phyloP scores from a whole-genome alignment of 2,329 filamentous ascomycete species.

The Colletotrichum costaricense region DNA sequence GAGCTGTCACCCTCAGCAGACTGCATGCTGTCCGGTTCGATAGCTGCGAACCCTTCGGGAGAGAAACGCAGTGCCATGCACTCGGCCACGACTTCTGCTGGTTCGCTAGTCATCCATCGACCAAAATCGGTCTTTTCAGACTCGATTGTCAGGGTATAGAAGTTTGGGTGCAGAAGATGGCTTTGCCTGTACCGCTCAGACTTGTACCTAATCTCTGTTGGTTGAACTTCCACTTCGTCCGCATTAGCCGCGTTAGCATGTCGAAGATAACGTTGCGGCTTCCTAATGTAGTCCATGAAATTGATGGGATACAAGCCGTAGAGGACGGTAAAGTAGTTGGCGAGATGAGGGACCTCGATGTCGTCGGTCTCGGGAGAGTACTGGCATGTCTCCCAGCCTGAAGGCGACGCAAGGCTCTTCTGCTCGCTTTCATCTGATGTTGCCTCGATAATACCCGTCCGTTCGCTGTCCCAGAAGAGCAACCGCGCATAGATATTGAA shows the following conservation, averaged over 20 bases:
- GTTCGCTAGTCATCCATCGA: constrained; percentile 83
- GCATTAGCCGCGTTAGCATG: constrained; percentile 76
- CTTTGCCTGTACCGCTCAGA: constrained; percentile 80
- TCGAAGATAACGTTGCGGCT: constrained; percentile 82
- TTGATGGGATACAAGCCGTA: constrained; percentile 89
- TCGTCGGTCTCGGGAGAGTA: constrained; percentile 73
- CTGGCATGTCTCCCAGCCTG: constrained; percentile 72
- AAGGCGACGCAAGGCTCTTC: constrained; percentile 43
- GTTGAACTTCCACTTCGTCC: constrained; percentile 82
- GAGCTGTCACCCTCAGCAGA: constrained; percentile 39
- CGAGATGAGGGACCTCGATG: constrained; percentile 72
- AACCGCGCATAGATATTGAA: constrained; percentile 86
- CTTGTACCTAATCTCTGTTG: constrained; percentile 79
- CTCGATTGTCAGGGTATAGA: constrained; percentile 82
- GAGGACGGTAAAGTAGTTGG: constrained; percentile 83
- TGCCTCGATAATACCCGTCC: constrained; percentile 52
- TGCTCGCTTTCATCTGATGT: constrained; percentile 53
- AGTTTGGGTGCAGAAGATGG: constrained; percentile 85
- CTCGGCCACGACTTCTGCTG: constrained; percentile 82
- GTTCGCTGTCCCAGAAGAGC: constrained; percentile 79
- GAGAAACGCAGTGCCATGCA: constrained; percentile 75
- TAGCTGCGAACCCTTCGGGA: constrained; percentile 38
- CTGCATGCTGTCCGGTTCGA: constrained; percentile 10
- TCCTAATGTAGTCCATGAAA: constrained; percentile 87
- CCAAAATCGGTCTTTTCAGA: constrained; percentile 82